phyloP scores from a whole-genome alignment of 2,329 filamentous ascomycete species.

The Fusarium cyanostomum region DNA sequence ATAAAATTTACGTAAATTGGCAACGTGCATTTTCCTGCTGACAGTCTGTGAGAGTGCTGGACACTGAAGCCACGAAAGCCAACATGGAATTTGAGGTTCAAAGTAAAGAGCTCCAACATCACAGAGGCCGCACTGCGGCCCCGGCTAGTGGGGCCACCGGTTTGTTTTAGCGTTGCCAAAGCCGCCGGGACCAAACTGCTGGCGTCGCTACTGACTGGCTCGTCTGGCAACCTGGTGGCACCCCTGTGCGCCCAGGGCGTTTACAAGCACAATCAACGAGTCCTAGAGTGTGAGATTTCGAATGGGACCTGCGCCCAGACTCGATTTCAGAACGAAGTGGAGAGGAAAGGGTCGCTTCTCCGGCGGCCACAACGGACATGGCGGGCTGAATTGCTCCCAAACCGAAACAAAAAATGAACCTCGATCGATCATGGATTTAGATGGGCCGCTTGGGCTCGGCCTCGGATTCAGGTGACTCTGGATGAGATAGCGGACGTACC shows the following conservation, averaged over 20 bases:
- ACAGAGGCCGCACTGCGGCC: constrained; percentile 29
- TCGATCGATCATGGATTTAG: background rate
- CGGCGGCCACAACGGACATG: constrained; percentile 17
- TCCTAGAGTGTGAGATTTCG: constrained; percentile 14
- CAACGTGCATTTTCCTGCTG: background rate
- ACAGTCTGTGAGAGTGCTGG: background rate
- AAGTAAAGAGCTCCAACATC: constrained; percentile 5
- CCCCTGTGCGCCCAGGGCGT: constrained; percentile 31
- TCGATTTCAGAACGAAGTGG: constrained; percentile 7
- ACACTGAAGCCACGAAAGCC: constrained; percentile 4
- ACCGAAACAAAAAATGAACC: constrained; percentile 9
- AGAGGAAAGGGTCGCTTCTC: constrained; percentile 14
- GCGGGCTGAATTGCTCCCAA: constrained; percentile 18
- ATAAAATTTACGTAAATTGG: background rate
- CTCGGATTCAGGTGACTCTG: constrained; percentile 18
- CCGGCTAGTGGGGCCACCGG: constrained; percentile 39
- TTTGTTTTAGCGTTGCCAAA: constrained; percentile 44
- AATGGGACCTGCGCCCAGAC: constrained; percentile 5
- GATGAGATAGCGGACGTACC: background rate
- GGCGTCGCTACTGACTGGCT: constrained; percentile 41
- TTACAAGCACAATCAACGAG: constrained; percentile 24
- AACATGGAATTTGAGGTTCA: background rate
- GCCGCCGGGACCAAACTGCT: constrained; percentile 50
- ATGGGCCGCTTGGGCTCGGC: background rate
- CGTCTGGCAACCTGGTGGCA: constrained; percentile 20